These are phyloP conservation scores for Sclerotiophoma versabilis DNA, from an alignment of 2,329 filamentous ascomycete species.

Conservation along the genomic window DNA sequence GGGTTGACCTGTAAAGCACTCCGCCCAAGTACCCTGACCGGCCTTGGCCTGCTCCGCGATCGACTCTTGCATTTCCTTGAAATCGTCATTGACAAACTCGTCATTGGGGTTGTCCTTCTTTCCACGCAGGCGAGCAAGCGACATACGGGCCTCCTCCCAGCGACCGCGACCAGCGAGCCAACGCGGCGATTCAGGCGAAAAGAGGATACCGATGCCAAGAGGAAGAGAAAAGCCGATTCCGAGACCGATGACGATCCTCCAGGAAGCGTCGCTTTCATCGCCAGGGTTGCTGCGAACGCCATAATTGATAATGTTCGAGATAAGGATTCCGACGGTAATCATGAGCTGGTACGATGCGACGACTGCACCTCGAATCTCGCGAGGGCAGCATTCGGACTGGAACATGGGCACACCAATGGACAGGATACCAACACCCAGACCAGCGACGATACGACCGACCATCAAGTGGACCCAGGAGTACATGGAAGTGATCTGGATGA, in stretches of 20 bases:
- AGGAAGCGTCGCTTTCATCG: conserved; percentile 47
- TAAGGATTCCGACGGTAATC: conserved; percentile 53
- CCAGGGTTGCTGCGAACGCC: conserved; percentile 53
- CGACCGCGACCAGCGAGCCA: conserved; percentile 59
- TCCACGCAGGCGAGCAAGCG: conserved; percentile 62
- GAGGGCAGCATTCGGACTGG: conserved; percentile 69
- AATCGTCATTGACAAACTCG: conserved; percentile 59
- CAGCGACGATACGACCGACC: conserved; percentile 53
- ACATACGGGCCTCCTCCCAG: conserved; percentile 58
- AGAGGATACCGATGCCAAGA: conserved; percentile 40
- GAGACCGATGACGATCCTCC: conserved; percentile 45
- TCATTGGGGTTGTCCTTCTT: conserved; percentile 57
- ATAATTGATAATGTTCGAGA: conserved; percentile 43
- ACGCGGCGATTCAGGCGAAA: conserved; percentile 39
- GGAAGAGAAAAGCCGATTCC: conserved; percentile 43
- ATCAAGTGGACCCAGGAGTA: conserved; percentile 57
- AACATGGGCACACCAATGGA: conserved; percentile 70
- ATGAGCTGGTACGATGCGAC: conserved; percentile 60
- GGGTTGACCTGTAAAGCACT: conserved; percentile 43
- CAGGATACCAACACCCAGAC: conserved; percentile 54
- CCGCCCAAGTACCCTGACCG: conserved; percentile 39
- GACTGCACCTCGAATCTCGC: conserved; percentile 68
- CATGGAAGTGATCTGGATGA: conserved; percentile 54
- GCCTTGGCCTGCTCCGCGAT: conserved; percentile 38
- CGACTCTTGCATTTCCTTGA: conserved; percentile 51